Percentiles rank a stretch among this genome's conserved stretches.
Evolutionary conservation across 2,329 filamentous ascomycete species (phyloP).

Genomic region (Keithomyces neogunnii): DNA sequence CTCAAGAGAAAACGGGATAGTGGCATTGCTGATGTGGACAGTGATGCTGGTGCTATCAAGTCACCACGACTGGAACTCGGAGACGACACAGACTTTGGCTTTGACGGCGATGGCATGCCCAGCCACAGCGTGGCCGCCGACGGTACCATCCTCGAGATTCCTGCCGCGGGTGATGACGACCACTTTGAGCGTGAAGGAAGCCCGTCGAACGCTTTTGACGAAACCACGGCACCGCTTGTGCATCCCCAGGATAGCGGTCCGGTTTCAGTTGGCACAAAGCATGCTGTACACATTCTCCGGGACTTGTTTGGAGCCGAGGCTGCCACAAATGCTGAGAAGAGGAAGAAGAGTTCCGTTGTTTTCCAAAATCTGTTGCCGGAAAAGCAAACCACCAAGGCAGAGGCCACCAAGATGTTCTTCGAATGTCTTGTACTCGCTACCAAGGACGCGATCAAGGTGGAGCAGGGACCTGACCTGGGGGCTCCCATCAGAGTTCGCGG

Average conservation of each 20-base stretch:
- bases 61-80: constrained; percentile 61
- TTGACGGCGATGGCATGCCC: constrained; percentile 36
- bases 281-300: constrained; percentile 88
- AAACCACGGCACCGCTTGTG: constrained; percentile 65
- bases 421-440: constrained; percentile 92
- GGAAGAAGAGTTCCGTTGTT: constrained; percentile 67
- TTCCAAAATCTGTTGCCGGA: constrained; percentile 92
- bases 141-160: constrained; percentile 56
- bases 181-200: constrained; percentile 34
- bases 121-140: constrained; percentile 48
- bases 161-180: constrained; percentile 38
- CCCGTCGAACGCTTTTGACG: constrained; percentile 61
- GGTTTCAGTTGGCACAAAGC: constrained; percentile 85
- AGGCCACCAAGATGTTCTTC: constrained; percentile 99
- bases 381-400: constrained; percentile 68
- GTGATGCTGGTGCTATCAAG: constrained; percentile 55
- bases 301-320: constrained; percentile 74
- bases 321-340: constrained; percentile 59
- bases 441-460: constrained; percentile 96
- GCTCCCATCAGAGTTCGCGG: constrained; percentile 75
- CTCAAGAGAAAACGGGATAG: constrained; percentile 92
- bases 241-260: constrained; percentile 79
- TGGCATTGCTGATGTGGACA: constrained; percentile 71
- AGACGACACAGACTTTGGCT: constrained; percentile 50
- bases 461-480: constrained; percentile 71